Evolutionary conservation across 805 yeast genomes (phyloP).

Genomic region (Kurtzmaniella cleridarum): DNA sequence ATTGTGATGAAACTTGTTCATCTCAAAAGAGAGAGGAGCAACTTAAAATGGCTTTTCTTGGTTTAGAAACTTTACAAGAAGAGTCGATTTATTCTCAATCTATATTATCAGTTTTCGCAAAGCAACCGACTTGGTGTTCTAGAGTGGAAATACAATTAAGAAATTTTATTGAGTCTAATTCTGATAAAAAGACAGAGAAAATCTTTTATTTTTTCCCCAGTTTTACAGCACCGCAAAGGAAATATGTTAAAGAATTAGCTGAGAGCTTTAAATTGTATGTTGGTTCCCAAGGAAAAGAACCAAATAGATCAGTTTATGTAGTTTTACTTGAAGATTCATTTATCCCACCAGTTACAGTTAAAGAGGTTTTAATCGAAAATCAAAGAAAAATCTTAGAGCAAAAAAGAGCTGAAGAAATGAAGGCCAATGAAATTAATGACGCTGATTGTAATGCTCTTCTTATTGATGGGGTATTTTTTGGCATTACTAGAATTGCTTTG

Average conservation of each 20-base stretch:
- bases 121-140: slow-evolving; percentile 65
- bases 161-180: slow-evolving; percentile 37
- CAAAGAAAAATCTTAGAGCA: slow-evolving; percentile 13
- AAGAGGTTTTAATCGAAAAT: slow-evolving; percentile 29
- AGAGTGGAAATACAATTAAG: slow-evolving; percentile 52
- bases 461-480: slow-evolving; percentile 48
- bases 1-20: slow-evolving; percentile 71
- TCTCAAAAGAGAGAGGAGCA: slow-evolving; percentile 52
- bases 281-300: slow-evolving; percentile 80
- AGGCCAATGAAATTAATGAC: slow-evolving; percentile 19
- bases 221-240: slow-evolving; percentile 65
- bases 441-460: slow-evolving; percentile 48
- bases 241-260: slow-evolving; percentile 66
- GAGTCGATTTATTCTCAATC: slow-evolving; percentile 41
- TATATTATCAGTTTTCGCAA: slow-evolving; percentile 41
- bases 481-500: slow-evolving; percentile 44
- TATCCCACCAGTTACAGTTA: slow-evolving; percentile 43
- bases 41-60: slow-evolving; percentile 55
- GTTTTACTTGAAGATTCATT: slow-evolving; percentile 25
- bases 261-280: slow-evolving; percentile 52
- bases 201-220: slow-evolving; percentile 61
- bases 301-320: slow-evolving; percentile 68
- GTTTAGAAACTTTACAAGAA: slow-evolving; percentile 2
- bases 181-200: slow-evolving; percentile 15
- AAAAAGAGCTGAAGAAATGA: slow-evolving; percentile 15